phyloP scores from a whole-genome alignment of 2,329 filamentous ascomycete genomes.

The Penicillium concentricum region DNA sequence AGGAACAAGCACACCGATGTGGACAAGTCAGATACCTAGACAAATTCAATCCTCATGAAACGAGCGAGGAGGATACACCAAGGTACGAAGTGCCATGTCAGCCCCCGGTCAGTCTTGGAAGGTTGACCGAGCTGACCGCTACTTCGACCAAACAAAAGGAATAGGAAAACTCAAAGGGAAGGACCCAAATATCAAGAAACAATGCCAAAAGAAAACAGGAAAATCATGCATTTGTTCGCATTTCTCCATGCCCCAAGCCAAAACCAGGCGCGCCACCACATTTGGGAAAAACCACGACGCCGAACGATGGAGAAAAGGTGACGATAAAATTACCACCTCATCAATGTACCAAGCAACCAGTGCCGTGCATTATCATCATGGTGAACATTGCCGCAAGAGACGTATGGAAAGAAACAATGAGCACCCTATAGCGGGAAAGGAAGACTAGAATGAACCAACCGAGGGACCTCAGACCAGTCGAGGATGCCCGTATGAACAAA shows the following conservation, averaged over 20 bases:
- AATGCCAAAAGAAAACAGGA: background rate
- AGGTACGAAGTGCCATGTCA: background rate
- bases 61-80: background rate
- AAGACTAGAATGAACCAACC: constrained; percentile 16
- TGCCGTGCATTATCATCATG: constrained; percentile 18
- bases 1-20: background rate
- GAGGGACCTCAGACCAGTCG: constrained; percentile 21
- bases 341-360: constrained; percentile 21
- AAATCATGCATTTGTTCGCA: constrained; percentile 12
- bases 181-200: background rate
- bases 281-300: constrained; percentile 22
- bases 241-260: constrained; percentile 1
- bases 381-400: constrained; percentile 15
- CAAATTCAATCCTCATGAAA: background rate
- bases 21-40: background rate
- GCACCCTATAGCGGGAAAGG: constrained; percentile 13
- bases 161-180: background rate
- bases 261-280: constrained; percentile 15
- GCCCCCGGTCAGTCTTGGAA: background rate
- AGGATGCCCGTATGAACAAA: constrained; percentile 18
- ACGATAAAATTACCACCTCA: constrained; percentile 4
- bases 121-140: background rate
- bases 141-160: background rate
- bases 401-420: constrained; percentile 10
- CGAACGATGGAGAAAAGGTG: constrained; percentile 21